These are phyloP conservation scores for Rhodomyrtus psidioides DNA, from an alignment of 441 rosid species.

Conservation along the genomic window DNA sequence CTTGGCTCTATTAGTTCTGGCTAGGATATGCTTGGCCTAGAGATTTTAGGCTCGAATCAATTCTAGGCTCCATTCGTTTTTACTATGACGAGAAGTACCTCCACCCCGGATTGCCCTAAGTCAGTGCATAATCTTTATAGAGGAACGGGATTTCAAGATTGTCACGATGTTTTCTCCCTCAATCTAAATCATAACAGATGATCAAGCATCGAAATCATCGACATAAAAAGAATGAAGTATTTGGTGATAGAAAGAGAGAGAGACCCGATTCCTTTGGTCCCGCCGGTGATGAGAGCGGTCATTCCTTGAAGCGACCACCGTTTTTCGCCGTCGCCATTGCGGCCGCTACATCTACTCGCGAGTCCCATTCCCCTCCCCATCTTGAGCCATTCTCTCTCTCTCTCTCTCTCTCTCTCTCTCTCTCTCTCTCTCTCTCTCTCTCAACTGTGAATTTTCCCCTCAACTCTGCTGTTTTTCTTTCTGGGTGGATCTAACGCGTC, in stretches of 20 bases:
- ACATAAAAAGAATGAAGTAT: too few relatives aligned
- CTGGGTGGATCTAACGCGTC: neutral
- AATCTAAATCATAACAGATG: too few relatives aligned
- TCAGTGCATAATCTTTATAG: neutral
- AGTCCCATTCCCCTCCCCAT: neutral
- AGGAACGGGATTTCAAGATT: too few relatives aligned
- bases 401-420: too few relatives aligned
- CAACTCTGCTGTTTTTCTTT: neutral
- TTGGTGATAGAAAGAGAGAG: too few relatives aligned
- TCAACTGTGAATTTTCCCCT: neutral
- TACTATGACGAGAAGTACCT: neutral
- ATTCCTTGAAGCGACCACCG: slow-evolving; percentile 26
- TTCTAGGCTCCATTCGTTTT: neutral
- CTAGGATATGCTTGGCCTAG: neutral
- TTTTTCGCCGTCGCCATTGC: neutral
- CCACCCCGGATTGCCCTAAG: neutral
- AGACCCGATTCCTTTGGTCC: too few relatives aligned
- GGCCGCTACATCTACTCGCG: neutral
- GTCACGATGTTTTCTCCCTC: too few relatives aligned
- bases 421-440: too few relatives aligned
- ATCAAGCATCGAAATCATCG: too few relatives aligned
- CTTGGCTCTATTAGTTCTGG: slow-evolving; percentile 11
- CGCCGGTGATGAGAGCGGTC: slow-evolving; percentile 36
- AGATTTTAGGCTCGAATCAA: neutral
- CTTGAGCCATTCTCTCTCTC: neutral